Percentiles rank a stretch among this genome's conserved stretches.
Evolutionary conservation across 345 rosid species (phyloP).

Genomic region (Rhizophora mangle): DNA sequence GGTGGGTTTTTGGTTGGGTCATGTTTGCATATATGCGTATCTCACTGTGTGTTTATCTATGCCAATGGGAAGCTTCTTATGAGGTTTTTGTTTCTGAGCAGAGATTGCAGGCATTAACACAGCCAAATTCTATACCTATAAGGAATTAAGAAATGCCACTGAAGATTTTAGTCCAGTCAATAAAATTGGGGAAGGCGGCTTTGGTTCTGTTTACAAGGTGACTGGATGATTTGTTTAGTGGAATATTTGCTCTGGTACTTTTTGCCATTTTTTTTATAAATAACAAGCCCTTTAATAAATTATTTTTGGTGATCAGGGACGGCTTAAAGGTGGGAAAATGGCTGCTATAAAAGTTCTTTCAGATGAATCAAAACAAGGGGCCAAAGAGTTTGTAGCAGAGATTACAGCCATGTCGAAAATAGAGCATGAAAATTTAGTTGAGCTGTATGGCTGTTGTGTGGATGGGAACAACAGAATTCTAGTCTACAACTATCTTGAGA

Average conservation of each 20-base stretch:
- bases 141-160: constrained; percentile 64
- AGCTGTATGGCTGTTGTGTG: constrained; percentile 87
- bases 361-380: constrained; percentile 92
- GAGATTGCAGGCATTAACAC: constrained; percentile 49
- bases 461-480: constrained; percentile 77
- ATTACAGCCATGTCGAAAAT: constrained; percentile 69
- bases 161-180: constrained; percentile 56
- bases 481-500: constrained; percentile 87
- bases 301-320: constrained; percentile 55
- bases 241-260: background rate
- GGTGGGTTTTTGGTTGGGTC: background rate
- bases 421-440: constrained; percentile 79
- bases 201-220: constrained; percentile 92
- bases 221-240: constrained; percentile 12
- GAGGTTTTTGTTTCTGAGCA: constrained; percentile 23
- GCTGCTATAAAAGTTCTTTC: constrained; percentile 93
- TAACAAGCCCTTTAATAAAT: constrained; percentile 1
- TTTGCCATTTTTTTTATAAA: constrained; percentile 5
- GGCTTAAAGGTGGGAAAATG: constrained; percentile 66
- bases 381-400: constrained; percentile 79
- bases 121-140: constrained; percentile 55
- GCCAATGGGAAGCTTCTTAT: constrained; percentile 9
- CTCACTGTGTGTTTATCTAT: background rate
- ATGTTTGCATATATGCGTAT: background rate
- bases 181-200: constrained; percentile 97